Evolutionary conservation across 2,329 filamentous ascomycete genomes (phyloP), one percentile per base, ranked within the genome.

Genomic region (Pseudogymnoascus sp.): DNA sequence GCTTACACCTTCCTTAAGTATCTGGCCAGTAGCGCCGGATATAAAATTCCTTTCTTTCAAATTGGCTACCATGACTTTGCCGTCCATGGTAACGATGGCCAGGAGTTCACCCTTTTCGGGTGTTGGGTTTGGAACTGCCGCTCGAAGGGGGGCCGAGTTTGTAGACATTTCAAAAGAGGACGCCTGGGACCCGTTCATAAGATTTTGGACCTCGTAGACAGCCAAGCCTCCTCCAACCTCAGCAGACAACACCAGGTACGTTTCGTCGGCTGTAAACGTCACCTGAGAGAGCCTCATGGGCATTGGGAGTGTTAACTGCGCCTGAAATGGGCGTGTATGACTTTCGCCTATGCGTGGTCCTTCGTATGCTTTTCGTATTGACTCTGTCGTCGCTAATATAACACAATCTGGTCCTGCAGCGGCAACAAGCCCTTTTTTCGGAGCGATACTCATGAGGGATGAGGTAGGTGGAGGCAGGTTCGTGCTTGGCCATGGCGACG

Each of bases 231-330:
- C 90, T 10, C 90, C 90, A 63, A 83, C 80, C 75, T 96, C 90
- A 2, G 91, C 90, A 10, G 91, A 92, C 25, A 97, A 80, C 37
- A 96, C 84, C 66, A 99, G 79, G 69, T 89, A 92, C 70, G 85
- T 86, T 73, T 97, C 96, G 71, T 96, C 90, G n/a, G 90, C 85
- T 0, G 92, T 93, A 75, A 99, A 99, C 14, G 88, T 87, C 19
- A 99, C 81, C 75, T 99, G 95, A 10, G 92, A 96, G 63, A 96
- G 84, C 69, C 89, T 87, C 71, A 86, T 83, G 8, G 90, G 85
- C 71, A 96, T 82, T 1, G 86, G 80, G 6, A 98, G 83, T 65
- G 82, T 88, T 62, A 90, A 79, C 73, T 93, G 86, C 2, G 93
- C 89, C 65, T 85, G 79, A 71, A 96, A 96, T 11, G 81, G 73